Evolutionary conservation across 495 filamentous ascomycete species (phyloP), one percentile per base, ranked within the genome.

Genomic region (Pseudoneurospora amorphoporcata): DNA sequence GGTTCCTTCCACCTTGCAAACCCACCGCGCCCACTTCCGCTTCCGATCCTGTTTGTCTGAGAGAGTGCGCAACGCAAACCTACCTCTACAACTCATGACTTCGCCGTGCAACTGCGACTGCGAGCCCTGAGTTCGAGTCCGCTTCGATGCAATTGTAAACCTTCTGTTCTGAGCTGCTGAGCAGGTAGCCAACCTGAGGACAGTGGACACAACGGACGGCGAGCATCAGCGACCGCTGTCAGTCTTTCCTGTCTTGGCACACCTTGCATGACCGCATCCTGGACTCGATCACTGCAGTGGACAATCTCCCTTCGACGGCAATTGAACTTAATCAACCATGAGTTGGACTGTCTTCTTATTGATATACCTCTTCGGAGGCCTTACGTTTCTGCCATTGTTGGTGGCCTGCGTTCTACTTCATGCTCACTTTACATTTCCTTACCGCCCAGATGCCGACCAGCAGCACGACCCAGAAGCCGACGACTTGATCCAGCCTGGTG

Each of bases 311-410:
- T 65, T 37, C 53, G 14, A 65, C 53, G 53, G 6, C 29, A 16
- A 23, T 23, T 23, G 23, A 23, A 65, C 32, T 32, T 17, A 69
- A 76, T 73, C 73, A 70, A 93, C 91, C 90, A 90, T 90, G 87
- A 85, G 85, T 74, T 87, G 93, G 85, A 84, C 87, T 73, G 83
- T 83, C 73, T 90, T 96, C 77, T 83, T 95, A 73, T 77, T 91
- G 75, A 84, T 90, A 77, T 98, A 97, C 85, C 75, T 97, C 73
- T 81, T 98, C 74, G 96, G 96, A 80, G 96, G 95, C 78, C 81
- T 98, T 76, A 97, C 94, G 37, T 94, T 99, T 75, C 77, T 98
- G 71, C 96, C 95, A 47, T 83, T 97, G 5, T 68, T 95, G 73
- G 73, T 95, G 68, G 80, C 80, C n/a, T 78, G 87, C 39, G 45